These are phyloP conservation scores for Domatiomyces catenatus DNA, from an alignment of 2,329 filamentous ascomycete genomes.

Conservation along the genomic window DNA sequence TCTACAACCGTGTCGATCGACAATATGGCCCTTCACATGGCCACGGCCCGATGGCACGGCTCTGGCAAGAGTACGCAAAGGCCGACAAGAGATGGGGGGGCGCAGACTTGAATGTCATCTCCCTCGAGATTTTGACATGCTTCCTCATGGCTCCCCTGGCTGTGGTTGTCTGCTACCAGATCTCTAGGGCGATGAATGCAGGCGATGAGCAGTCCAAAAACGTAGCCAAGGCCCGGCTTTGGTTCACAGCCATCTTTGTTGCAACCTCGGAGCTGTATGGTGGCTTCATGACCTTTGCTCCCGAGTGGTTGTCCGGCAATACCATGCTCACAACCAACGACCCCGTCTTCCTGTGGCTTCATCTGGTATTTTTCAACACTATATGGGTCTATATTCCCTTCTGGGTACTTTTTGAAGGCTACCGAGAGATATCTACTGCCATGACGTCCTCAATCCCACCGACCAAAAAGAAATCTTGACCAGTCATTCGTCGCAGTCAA, in stretches of 20 bases:
- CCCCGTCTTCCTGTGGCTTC: constrained; percentile 48
- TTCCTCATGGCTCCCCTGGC: constrained; percentile 43
- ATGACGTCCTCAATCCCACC: constrained; percentile 2
- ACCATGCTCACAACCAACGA: constrained; percentile 43
- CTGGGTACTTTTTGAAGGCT: constrained; percentile 26
- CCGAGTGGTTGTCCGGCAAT: constrained; percentile 47
- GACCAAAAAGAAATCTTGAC: constrained; percentile 6
- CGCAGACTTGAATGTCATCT: constrained; percentile 43
- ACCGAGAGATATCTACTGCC: constrained; percentile 6
- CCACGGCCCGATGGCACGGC: constrained; percentile 33
- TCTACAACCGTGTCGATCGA: constrained; percentile 38
- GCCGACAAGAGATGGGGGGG: constrained; percentile 47
- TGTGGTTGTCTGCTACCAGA: constrained; percentile 40
- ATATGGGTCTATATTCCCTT: constrained; percentile 46
- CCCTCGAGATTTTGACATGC: constrained; percentile 46
- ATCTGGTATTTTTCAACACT: constrained; percentile 49
- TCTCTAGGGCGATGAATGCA: constrained; percentile 23
- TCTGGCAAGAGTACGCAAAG: constrained; percentile 54
- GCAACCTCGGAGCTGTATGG: constrained; percentile 52
- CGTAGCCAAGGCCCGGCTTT: constrained; percentile 25
- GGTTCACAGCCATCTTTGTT: constrained; percentile 43
- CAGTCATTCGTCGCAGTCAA: background rate
- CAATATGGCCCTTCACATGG: constrained; percentile 47
- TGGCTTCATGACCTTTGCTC: constrained; percentile 49
- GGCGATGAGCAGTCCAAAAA: constrained; percentile 5